A percentile compares a stretch with the other conserved stretches of the same genome.
Evolutionary conservation across 2,329 filamentous ascomycete species (phyloP).

Genomic region (Cercospora citrullina): DNA sequence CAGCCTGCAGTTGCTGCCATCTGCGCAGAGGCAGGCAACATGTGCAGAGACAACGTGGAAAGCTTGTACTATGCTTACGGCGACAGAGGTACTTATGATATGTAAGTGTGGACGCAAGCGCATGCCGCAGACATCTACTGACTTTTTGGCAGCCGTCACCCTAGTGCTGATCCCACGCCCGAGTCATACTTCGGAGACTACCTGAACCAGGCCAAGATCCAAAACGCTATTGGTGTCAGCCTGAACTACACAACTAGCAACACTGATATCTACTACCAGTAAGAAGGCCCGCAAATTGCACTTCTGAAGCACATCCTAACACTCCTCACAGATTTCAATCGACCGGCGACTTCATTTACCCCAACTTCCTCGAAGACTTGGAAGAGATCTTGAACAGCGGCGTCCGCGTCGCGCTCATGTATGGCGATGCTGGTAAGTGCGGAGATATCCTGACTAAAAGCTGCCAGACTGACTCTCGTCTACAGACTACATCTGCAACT

Average conservation of each 20-base stretch:
- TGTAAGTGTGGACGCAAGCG: constrained; percentile 31
- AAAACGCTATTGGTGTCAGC: constrained; percentile 59
- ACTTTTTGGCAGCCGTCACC: constrained; percentile 43
- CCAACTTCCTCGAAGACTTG: constrained; percentile 55
- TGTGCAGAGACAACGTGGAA: constrained; percentile 58
- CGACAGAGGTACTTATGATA: constrained; percentile 60
- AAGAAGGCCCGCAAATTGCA: neutral
- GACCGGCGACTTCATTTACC: constrained; percentile 61
- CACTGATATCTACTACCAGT: constrained; percentile 45
- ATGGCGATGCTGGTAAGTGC: constrained; percentile 45
- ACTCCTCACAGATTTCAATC: constrained; percentile 40
- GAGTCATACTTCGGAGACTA: constrained; percentile 53
- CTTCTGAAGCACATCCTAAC: neutral
- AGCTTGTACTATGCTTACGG: constrained; percentile 54
- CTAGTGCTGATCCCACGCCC: constrained; percentile 59
- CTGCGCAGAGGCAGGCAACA: constrained; percentile 57
- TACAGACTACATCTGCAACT: constrained; percentile 50
- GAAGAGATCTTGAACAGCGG: constrained; percentile 47
- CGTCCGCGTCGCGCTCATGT: constrained; percentile 46
- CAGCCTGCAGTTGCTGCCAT: constrained; percentile 50
- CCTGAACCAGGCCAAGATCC: constrained; percentile 57
- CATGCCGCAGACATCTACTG: neutral
- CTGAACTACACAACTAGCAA: constrained; percentile 57
- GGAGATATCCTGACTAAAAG: neutral
- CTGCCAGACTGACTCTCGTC: neutral